A percentile compares a stretch with the other conserved stretches of the same genome.
These are phyloP conservation scores for Plasmodium gonderi DNA, from an alignment of 169 alveolate genomes.

Conservation along the genomic window DNA sequence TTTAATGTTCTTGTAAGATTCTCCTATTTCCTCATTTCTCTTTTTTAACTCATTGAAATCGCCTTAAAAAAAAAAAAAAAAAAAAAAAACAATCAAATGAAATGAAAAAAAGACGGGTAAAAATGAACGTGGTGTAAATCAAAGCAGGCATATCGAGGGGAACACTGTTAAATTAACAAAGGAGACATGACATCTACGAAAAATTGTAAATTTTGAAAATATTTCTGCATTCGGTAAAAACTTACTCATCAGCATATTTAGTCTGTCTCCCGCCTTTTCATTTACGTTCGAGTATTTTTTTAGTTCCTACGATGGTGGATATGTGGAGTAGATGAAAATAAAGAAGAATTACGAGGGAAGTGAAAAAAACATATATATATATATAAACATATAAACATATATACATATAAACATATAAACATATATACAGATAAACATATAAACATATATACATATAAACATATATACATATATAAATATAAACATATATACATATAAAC, in stretches of 20 bases:
- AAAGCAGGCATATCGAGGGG: not conserved
- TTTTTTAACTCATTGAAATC: slow-evolving; percentile 70
- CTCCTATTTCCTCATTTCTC: slow-evolving; percentile 51
- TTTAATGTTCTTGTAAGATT: slow-evolving; percentile 56
- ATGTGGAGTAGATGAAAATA: not conserved
- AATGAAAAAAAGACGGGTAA: not conserved
- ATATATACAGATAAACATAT: not conserved
- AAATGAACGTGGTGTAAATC: not conserved
- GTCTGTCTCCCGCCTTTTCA: slow-evolving; percentile 73
- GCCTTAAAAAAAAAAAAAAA: slow-evolving; percentile 6
- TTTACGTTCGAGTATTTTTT: slow-evolving; percentile 59
- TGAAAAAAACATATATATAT: not conserved
- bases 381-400: not conserved
- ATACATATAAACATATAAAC: not conserved
- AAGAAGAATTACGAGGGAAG: not conserved
- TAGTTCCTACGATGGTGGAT: slow-evolving; percentile 26
- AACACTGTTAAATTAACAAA: not conserved
- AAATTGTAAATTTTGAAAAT: not conserved
- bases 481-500: no score
- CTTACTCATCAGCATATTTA: slow-evolving; percentile 62
- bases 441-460: not conserved
- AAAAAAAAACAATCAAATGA: not conserved
- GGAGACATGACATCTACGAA: not conserved
- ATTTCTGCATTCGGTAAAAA: not conserved
- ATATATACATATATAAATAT: not conserved